A percentile compares a stretch with the other conserved stretches of the same genome.
Conservation (phyloP, 306 rosid genomes). For the Sechiopsis laciniata region DNA sequence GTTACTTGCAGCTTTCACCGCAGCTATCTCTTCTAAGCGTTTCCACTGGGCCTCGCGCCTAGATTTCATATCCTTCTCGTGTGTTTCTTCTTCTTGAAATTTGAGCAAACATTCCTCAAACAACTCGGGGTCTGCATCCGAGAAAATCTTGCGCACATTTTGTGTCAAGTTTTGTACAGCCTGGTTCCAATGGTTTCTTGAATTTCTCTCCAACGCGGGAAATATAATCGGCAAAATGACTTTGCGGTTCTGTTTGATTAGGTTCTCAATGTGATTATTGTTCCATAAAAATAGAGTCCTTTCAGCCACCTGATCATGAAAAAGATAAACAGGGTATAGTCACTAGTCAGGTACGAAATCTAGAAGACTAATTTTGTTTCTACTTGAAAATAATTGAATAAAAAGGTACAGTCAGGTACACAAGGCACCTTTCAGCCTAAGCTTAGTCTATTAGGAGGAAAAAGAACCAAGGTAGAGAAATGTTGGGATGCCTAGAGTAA, state of each 20-base stretch:
- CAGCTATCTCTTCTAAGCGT: constrained; percentile 83
- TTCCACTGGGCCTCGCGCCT: constrained; percentile 71
- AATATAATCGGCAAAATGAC: constrained; percentile 71
- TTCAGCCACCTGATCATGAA: constrained; percentile 73
- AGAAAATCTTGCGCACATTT: constrained; percentile 79
- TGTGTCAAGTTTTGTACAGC: constrained; percentile 83
- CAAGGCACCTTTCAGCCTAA: not conserved
- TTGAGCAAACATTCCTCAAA: constrained; percentile 64
- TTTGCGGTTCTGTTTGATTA: constrained; percentile 72
- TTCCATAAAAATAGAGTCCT: constrained; percentile 94
- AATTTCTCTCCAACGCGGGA: constrained; percentile 71
- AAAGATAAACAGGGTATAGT: constrained; percentile 5
- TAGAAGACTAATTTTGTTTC: not conserved
- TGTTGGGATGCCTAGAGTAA: not conserved
- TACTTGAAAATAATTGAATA: not conserved
- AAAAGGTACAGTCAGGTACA: not conserved
- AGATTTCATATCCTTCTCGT: constrained; percentile 36
- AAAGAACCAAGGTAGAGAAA: not conserved
- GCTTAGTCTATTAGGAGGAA: not conserved
- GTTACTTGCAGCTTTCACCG: constrained; percentile 57
- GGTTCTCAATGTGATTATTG: constrained; percentile 69
- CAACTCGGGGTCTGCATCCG: constrained; percentile 62
- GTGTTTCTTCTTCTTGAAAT: constrained; percentile 66
- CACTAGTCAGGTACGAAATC: not conserved
- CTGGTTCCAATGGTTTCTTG: constrained; percentile 77